A percentile compares a stretch with the other conserved stretches of the same genome.
These are phyloP conservation scores for Plenodomus biglobosus DNA, from an alignment of 2,329 filamentous ascomycete species.

Conservation along the genomic window DNA sequence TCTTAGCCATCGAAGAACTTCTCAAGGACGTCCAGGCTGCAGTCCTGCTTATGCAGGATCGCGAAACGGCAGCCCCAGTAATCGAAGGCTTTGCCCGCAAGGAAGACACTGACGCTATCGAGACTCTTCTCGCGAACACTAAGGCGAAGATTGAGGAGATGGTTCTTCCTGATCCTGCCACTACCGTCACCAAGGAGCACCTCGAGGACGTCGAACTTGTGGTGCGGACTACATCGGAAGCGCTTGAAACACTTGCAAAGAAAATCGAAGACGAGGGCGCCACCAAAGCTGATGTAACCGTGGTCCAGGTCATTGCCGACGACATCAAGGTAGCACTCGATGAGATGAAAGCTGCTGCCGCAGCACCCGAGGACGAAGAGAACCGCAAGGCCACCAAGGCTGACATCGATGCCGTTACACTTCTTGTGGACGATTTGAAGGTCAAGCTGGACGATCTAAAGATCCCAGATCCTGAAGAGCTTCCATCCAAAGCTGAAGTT, in stretches of 20 bases:
- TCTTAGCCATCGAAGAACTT: slow-evolving; percentile 50
- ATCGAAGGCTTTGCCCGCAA: slow-evolving; percentile 64
- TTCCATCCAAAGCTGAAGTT: slow-evolving; percentile 77
- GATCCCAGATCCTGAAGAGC: slow-evolving; percentile 67
- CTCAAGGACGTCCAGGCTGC: slow-evolving; percentile 61
- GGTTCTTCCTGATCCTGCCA: slow-evolving; percentile 64
- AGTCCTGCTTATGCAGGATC: slow-evolving; percentile 45
- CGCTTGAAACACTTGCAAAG: slow-evolving; percentile 65
- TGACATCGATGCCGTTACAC: slow-evolving; percentile 77
- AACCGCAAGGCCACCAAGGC: slow-evolving; percentile 72
- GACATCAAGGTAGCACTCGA: slow-evolving; percentile 76
- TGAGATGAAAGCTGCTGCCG: slow-evolving; percentile 55
- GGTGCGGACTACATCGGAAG: slow-evolving; percentile 73
- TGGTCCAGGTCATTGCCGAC: slow-evolving; percentile 74
- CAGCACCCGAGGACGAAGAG: slow-evolving; percentile 54
- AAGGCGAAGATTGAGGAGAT: slow-evolving; percentile 87
- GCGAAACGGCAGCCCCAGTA: slow-evolving; percentile 20
- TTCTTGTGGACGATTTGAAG: slow-evolving; percentile 84
- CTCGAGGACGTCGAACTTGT: slow-evolving; percentile 66
- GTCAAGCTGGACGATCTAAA: slow-evolving; percentile 71
- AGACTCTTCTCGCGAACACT: slow-evolving; percentile 85
- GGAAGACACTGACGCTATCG: slow-evolving; percentile 87
- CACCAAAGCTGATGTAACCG: slow-evolving; percentile 75
- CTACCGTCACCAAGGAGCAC: slow-evolving; percentile 64
- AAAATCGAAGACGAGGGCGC: slow-evolving; percentile 69